These are phyloP conservation scores for Cucurbita ficifolia DNA, from an alignment of 306 rosid genomes.

Conservation along the genomic window DNA sequence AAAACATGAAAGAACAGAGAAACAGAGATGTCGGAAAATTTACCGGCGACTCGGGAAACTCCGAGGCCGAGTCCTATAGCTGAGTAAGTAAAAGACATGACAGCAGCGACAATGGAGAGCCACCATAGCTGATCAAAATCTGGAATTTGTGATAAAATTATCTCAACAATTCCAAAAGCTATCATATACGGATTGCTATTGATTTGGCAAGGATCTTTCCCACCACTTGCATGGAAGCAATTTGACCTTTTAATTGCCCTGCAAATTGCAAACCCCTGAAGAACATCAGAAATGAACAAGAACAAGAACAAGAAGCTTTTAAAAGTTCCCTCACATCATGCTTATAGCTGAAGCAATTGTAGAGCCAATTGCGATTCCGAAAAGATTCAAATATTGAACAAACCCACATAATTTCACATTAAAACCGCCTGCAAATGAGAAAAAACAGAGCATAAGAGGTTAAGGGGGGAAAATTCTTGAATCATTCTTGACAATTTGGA, in stretches of 20 bases:
- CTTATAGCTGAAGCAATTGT: slow-evolving; percentile 67
- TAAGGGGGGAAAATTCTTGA: background rate
- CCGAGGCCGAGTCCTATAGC: slow-evolving; percentile 79
- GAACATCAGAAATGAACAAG: background rate
- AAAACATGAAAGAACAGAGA: background rate
- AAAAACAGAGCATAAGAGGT: background rate
- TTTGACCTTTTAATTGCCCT: slow-evolving; percentile 72
- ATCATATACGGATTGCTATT: slow-evolving; percentile 68
- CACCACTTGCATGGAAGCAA: slow-evolving; percentile 49
- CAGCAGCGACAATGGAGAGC: slow-evolving; percentile 79
- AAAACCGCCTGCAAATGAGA: slow-evolving; percentile 33
- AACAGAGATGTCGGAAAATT: background rate
- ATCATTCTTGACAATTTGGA: background rate
- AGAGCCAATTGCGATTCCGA: slow-evolving; percentile 68
- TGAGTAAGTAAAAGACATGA: slow-evolving; percentile 78
- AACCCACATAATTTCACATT: slow-evolving; percentile 58
- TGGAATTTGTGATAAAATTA: slow-evolving; percentile 65
- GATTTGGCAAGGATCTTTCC: slow-evolving; percentile 43
- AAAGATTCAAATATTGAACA: slow-evolving; percentile 60
- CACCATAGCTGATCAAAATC: slow-evolving; percentile 75
- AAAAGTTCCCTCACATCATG: slow-evolving; percentile 50
- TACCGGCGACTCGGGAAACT: slow-evolving; percentile 48
- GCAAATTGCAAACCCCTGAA: slow-evolving; percentile 9
- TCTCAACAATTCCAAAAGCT: slow-evolving; percentile 49
- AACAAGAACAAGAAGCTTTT: no score